Evolutionary conservation across 768 basidiomycete species (phyloP).

Genomic region (Mycena capillaripes): DNA sequence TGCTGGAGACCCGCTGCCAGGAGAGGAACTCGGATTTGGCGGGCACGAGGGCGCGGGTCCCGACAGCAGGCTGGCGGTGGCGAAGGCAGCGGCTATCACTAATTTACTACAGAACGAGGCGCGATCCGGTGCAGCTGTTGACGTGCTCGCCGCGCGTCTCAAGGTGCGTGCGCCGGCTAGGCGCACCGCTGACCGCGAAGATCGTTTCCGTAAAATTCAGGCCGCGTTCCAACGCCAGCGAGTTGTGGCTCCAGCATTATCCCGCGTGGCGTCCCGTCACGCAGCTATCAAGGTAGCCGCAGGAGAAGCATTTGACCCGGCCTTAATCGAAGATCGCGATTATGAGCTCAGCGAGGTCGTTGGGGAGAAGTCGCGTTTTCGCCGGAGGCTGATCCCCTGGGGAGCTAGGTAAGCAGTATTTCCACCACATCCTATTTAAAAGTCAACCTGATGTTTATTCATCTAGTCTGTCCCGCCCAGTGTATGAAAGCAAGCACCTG

Average conservation of each 20-base stretch:
- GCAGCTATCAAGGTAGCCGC: background rate
- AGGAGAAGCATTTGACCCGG: background rate
- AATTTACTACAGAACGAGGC: too few species aligned
- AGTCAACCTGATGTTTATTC: background rate
- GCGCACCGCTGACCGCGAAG: background rate
- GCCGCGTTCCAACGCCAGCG: background rate
- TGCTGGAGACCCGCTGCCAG: background rate
- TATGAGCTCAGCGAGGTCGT: background rate
- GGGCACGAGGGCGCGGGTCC: too few species aligned
- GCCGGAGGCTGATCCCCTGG: background rate
- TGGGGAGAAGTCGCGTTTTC: background rate
- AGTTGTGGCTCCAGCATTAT: too few species aligned
- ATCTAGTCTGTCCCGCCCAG: background rate
- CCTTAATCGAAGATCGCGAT: background rate
- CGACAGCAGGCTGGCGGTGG: too few species aligned
- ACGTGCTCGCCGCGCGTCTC: background rate
- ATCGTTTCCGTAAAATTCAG: background rate
- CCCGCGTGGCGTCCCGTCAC: background rate
- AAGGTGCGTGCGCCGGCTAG: background rate
- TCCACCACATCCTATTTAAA: background rate
- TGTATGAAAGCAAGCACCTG: background rate
- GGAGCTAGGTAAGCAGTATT: background rate
- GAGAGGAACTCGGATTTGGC: background rate
- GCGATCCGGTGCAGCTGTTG: too few species aligned
- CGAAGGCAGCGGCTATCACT: too few species aligned